Percentiles rank a stretch among this genome's conserved stretches.
phyloP scores from a whole-genome alignment of 1,139 yeast genomes.

The Candida anutae region DNA sequence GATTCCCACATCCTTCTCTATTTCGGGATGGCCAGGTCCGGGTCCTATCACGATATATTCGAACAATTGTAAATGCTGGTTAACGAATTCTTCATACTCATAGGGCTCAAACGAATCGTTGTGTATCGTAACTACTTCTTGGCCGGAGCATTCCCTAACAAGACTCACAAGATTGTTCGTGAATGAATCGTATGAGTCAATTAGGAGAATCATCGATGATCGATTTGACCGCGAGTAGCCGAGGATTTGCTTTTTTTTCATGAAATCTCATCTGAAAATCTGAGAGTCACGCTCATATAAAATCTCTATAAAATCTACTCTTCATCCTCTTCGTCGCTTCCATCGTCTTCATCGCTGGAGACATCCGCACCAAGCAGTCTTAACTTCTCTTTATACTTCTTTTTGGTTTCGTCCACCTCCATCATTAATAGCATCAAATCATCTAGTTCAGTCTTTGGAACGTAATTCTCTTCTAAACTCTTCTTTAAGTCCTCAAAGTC shows the following conservation, averaged over 20 bases:
- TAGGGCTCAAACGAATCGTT: constrained; percentile 52
- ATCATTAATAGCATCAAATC: constrained; percentile 68
- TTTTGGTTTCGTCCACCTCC: constrained; percentile 64
- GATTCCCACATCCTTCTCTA: constrained; percentile 62
- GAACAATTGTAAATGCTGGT: constrained; percentile 38
- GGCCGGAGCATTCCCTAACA: constrained; percentile 46
- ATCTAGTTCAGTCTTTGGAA: constrained; percentile 46
- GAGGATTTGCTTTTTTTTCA: too few species aligned
- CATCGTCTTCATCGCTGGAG: constrained; percentile 38
- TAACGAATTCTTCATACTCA: constrained; percentile 27
- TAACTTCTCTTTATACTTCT: constrained; percentile 48
- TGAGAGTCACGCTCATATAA: too few species aligned
- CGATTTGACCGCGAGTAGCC: too few species aligned
- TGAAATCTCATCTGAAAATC: too few species aligned
- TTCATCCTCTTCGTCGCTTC: constrained; percentile 9
- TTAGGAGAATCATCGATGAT: constrained; percentile 59
- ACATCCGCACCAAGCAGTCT: constrained; percentile 41
- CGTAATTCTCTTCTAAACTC: constrained; percentile 1
- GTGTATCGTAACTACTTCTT: constrained; percentile 60
- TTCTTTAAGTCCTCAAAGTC: constrained; percentile 4
- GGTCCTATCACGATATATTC: constrained; percentile 88
- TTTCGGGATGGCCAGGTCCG: constrained; percentile 89
- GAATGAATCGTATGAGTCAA: constrained; percentile 94
- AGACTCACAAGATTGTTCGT: constrained; percentile 72
- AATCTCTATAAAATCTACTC: too few species aligned